Evolutionary conservation across 2,329 filamentous ascomycete genomes (phyloP).

Genomic region (Simplicillium aogashimaense): DNA sequence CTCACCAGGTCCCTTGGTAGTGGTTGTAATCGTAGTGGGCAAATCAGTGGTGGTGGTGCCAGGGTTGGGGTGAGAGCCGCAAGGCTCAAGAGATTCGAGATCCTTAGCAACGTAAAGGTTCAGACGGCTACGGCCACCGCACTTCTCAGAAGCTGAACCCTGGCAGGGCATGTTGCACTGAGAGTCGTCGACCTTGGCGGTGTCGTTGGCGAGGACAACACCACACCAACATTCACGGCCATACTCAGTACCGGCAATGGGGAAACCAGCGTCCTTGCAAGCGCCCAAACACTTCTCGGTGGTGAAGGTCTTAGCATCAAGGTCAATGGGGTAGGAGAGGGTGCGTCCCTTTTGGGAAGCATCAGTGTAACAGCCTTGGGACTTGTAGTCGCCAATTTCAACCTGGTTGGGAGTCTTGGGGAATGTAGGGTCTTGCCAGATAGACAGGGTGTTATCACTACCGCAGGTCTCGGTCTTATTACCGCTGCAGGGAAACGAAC

Average conservation of each 20-base stretch:
- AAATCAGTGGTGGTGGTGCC: conserved; percentile 4
- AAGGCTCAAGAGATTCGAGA: conserved; percentile 39
- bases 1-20: conserved; percentile 7
- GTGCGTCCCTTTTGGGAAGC: conserved; percentile 28
- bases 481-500: conserved; percentile 44
- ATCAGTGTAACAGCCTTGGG: conserved; percentile 53
- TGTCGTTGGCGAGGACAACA: conserved; percentile 40
- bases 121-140: conserved; percentile 31
- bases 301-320: conserved; percentile 27
- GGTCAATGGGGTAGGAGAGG: conserved; percentile 30
- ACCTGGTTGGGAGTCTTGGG: conserved; percentile 30
- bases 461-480: conserved; percentile 36
- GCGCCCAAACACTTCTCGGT: conserved; percentile 30
- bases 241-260: conserved; percentile 38
- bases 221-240: conserved; percentile 39
- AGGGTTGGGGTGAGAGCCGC: conserved; percentile 18
- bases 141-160: conserved; percentile 31
- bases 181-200: conserved; percentile 19
- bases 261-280: conserved; percentile 32
- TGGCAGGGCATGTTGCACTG: conserved; percentile 42
- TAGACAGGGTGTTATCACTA: conserved; percentile 33
- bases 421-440: conserved; percentile 40
- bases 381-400: conserved; percentile 41
- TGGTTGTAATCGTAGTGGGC: conserved; percentile 4
- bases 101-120: conserved; percentile 37